These are phyloP conservation scores for Themeda triandra DNA, from an alignment of 176 grass and related monocot genomes.

Conservation along the genomic window DNA sequence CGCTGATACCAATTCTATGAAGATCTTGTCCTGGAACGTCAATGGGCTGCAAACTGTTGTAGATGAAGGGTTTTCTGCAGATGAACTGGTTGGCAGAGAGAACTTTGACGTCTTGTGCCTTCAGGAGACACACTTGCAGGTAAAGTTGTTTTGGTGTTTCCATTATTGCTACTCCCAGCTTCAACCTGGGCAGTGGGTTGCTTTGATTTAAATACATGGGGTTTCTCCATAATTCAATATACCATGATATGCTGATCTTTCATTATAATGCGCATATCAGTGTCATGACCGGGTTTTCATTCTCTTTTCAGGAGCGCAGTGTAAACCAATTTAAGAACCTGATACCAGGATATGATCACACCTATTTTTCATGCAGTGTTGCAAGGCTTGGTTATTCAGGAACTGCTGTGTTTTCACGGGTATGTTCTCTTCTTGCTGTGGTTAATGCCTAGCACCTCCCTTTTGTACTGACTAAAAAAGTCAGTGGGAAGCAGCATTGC, in stretches of 20 bases:
- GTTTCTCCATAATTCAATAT: background rate
- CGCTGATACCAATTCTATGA: slow-evolving; percentile 50
- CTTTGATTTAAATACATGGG: background rate
- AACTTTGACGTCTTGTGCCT: slow-evolving; percentile 89
- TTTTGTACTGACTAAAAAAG: slow-evolving; percentile 12
- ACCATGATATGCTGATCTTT: background rate
- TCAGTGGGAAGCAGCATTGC: background rate
- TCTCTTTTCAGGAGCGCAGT: slow-evolving; percentile 32
- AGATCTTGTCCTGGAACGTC: slow-evolving; percentile 88
- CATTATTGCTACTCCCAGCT: background rate
- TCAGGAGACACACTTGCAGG: slow-evolving; percentile 92
- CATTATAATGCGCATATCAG: background rate
- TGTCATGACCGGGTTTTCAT: background rate
- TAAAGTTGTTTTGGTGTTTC: slow-evolving; percentile 26
- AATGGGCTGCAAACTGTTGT: slow-evolving; percentile 63
- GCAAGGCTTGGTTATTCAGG: slow-evolving; percentile 50
- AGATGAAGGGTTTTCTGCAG: slow-evolving; percentile 39
- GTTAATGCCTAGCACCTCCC: background rate
- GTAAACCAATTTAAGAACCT: slow-evolving; percentile 30
- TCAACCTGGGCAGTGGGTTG: background rate
- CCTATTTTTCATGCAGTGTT: slow-evolving; percentile 54
- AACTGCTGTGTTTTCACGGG: slow-evolving; percentile 41
- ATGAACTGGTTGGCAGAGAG: slow-evolving; percentile 57
- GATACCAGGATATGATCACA: slow-evolving; percentile 25
- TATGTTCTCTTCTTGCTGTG: slow-evolving; percentile 18